Evolutionary conservation across 73 alveolate genomes (phyloP).

Genomic region (Paraurostyla sp.): DNA sequence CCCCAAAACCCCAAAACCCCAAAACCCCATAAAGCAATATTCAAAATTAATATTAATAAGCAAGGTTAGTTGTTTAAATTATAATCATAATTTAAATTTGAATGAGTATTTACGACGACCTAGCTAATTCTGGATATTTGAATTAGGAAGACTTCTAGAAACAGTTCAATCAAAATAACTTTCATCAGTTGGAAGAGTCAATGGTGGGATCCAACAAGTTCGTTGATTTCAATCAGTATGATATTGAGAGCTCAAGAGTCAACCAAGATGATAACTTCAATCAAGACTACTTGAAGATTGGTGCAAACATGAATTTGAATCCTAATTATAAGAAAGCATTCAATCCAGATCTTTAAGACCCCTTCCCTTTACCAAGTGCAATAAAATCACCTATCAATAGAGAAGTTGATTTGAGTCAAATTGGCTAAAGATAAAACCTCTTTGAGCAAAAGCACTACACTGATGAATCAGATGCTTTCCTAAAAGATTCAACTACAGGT

Average conservation of each 20-base stretch:
- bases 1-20: too few relatives aligned
- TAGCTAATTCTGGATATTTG: constrained; percentile 51
- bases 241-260: not conserved
- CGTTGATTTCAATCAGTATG: not conserved
- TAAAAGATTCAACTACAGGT: constrained; percentile 32
- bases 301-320: not conserved
- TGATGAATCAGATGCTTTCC: not conserved
- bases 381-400: constrained; percentile 16
- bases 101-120: constrained; percentile 58
- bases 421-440: not conserved
- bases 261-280: not conserved
- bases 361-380: constrained; percentile 22
- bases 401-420: not conserved
- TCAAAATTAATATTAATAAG: too few relatives aligned
- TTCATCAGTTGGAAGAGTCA: not conserved
- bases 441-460: not conserved
- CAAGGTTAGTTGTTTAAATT: too few relatives aligned
- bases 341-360: not conserved
- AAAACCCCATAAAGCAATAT: too few relatives aligned
- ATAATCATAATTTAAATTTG: constrained; percentile 31
- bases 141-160: constrained; percentile 23
- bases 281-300: not conserved
- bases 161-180: not conserved
- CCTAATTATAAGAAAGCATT: not conserved
- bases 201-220: constrained; percentile 31